phyloP scores from a whole-genome alignment of 352 stramenopile genomes.

The Aphanomyces cochlioides region DNA sequence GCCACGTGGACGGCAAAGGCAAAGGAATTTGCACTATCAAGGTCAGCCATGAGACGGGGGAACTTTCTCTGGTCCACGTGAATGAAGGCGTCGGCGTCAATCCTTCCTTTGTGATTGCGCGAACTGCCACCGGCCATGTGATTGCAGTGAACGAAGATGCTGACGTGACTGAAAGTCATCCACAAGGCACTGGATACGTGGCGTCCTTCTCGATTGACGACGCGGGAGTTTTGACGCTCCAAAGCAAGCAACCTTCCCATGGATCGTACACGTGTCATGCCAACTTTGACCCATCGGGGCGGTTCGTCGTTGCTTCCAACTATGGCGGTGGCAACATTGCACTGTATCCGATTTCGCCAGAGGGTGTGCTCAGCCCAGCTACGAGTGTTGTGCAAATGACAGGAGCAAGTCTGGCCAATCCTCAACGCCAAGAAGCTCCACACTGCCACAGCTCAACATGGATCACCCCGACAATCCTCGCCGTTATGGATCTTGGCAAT shows the following conservation, averaged over 20 bases:
- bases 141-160: conserved; percentile 73
- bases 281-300: conserved; percentile 40
- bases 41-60: conserved; percentile 50
- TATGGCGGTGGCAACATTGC: conserved; percentile 64
- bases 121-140: conserved; percentile 34
- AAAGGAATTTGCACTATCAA: conserved; percentile 66
- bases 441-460: conserved; percentile 78
- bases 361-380: conserved; percentile 48
- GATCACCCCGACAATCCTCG: conserved; percentile 39
- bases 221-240: conserved; percentile 39
- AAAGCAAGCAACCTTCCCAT: conserved; percentile 53
- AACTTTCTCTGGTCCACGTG: conserved; percentile 44
- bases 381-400: conserved; percentile 48
- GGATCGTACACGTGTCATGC: conserved; percentile 65
- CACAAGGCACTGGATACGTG: conserved; percentile 54
- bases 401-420: conserved; percentile 44
- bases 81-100: conserved; percentile 60
- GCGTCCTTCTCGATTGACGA: conserved; percentile 47
- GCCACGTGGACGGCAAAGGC: conserved; percentile 71
- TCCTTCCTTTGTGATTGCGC: conserved; percentile 56
- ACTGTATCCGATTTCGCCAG: conserved; percentile 43
- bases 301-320: conserved; percentile 69
- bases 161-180: conserved; percentile 36
- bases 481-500: conserved; percentile 65
- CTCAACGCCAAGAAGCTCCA: conserved; percentile 64